Evolutionary conservation across 176 grass and related monocot species (phyloP), one percentile per base, ranked within the genome.

Genomic region (Thinopyrum elongatum): DNA sequence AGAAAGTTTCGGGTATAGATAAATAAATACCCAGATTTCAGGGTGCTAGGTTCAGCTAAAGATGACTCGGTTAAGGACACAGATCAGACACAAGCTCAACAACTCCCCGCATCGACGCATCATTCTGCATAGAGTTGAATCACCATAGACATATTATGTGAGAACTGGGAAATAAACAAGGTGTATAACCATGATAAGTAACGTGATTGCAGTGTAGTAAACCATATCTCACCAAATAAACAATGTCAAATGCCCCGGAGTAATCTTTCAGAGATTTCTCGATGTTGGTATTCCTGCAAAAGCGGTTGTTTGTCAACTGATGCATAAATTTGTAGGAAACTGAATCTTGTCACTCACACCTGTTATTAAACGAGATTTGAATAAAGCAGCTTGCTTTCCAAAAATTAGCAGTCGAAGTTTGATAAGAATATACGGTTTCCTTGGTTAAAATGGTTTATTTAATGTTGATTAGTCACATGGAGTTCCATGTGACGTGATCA

Each of bases 181-280:
- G 31, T 85, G 59, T 46, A 87, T 76, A 82, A 35, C 23, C 22
- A 84, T 30, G 65, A 68, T 42, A 58, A 65, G 8, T 30, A 19
- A 36, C 10, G 27, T 26, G 26, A 76, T 21, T 74, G 26, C 8
- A 35, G 12, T 57, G 46, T 61, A 3, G 23, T 14, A 83, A 82
- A 62, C 19, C 33, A 79, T 72, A 30, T 62, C 91, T 89, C 78
- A 98, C 96, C 96, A 94, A 74, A 80, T 94, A 92, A 26, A 94
- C 88, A 83, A 92, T 79, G 68, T 98, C 96, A 88, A 98, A 98
- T 80, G 93, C 86, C 35, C 84, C 65, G 1, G 87, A 85, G 88
- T 98, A 95, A 89, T 89, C 87, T 76, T 92, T 90, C 58, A 98
- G 65, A 49, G 92, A 95, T 47, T 90, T 94, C 81, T 98, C 93